A percentile compares a stretch with the other conserved stretches of the same genome.
phyloP scores from a whole-genome alignment of 306 rosid genomes.

The Hylodesmum podocarpum region DNA sequence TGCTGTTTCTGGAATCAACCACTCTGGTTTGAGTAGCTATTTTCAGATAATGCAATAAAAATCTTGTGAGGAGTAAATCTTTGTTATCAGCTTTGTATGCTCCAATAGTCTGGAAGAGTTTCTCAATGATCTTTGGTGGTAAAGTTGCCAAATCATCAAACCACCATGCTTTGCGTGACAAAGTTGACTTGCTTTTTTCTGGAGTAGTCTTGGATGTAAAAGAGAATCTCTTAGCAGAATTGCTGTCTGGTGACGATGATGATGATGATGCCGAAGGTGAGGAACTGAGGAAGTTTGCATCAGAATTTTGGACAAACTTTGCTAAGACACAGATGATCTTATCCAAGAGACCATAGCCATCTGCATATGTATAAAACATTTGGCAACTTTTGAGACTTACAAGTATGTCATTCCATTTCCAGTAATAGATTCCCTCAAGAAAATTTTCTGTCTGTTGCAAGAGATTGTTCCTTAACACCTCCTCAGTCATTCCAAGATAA shows the following conservation, averaged over 20 bases:
- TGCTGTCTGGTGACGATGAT: constrained; percentile 64
- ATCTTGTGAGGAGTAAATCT: constrained; percentile 63
- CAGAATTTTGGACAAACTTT: constrained; percentile 60
- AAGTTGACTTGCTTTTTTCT: constrained; percentile 41
- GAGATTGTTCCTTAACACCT: constrained; percentile 52
- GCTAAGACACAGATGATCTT: constrained; percentile 57
- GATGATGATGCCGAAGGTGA: constrained; percentile 47
- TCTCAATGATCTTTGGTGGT: constrained; percentile 66
- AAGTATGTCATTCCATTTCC: constrained; percentile 68
- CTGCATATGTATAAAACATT: constrained; percentile 47
- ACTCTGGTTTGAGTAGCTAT: constrained; percentile 44
- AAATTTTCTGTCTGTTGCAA: constrained; percentile 63
- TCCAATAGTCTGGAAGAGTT: constrained; percentile 47
- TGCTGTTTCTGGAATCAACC: constrained; percentile 6
- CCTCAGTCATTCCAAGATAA: constrained; percentile 72
- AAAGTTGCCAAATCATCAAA: constrained; percentile 68
- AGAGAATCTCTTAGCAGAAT: constrained; percentile 45
- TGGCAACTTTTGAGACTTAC: constrained; percentile 52
- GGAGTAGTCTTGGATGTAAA: constrained; percentile 53
- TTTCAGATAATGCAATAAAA: constrained; percentile 75
- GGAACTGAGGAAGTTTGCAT: constrained; percentile 32
- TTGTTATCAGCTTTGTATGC: constrained; percentile 52
- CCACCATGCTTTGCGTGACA: constrained; percentile 75
- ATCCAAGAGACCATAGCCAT: constrained; percentile 64
- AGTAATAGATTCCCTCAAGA: constrained; percentile 51